These are phyloP conservation scores for Jacaranda mimosifolia DNA, from an alignment of 257 asterid species.

Conservation along the genomic window DNA sequence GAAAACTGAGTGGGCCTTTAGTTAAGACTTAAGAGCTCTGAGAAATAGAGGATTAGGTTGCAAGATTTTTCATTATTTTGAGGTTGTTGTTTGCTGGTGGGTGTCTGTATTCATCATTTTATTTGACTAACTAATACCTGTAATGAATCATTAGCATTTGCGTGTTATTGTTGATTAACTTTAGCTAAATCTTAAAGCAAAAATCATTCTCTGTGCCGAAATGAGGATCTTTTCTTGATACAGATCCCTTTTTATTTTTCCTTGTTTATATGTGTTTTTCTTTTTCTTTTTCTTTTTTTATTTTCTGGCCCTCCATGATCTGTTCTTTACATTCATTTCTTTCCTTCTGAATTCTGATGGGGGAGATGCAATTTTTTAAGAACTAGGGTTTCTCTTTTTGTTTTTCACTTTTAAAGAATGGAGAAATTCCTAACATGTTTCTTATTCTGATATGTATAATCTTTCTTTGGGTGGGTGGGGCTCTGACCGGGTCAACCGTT, in stretches of 20 bases:
- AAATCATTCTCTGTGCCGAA: background rate
- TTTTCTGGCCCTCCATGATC: background rate
- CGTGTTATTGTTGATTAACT: background rate
- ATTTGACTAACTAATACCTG: background rate
- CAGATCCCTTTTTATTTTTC: no score
- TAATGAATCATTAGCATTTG: background rate
- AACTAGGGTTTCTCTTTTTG: slow-evolving; percentile 26
- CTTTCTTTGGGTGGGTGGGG: no score
- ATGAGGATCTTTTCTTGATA: no score
- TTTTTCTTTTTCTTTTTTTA: no score
- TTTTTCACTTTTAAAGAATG: background rate
- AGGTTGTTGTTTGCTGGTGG: background rate
- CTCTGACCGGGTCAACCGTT: no score
- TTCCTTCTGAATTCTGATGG: no score
- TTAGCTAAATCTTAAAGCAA: background rate
- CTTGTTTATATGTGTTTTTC: no score
- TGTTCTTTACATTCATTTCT: background rate
- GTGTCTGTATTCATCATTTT: background rate
- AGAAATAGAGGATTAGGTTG: background rate
- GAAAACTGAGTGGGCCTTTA: background rate
- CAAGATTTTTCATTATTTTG: background rate
- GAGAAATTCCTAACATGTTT: background rate
- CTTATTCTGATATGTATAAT: background rate
- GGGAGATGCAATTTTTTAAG: background rate
- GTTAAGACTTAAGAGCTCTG: background rate